Evolutionary conservation across 164 flowering plant species (phyloP), one percentile per base, ranked within the genome.

Genomic region (Nymphaea colorata): DNA sequence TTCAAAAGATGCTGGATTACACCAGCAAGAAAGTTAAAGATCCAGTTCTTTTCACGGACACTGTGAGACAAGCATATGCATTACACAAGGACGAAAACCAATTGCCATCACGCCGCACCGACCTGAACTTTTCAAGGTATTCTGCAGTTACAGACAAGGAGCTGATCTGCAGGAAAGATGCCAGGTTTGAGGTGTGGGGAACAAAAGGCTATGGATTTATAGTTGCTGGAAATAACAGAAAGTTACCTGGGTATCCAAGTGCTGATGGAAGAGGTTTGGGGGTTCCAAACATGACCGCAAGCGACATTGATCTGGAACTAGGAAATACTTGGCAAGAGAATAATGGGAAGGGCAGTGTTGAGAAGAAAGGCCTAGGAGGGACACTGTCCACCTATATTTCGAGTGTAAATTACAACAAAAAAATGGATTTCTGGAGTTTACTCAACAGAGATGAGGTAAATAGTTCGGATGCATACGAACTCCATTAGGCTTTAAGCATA

Each of bases 161-260:
- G 43, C 70, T 92, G 80, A 68, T 89, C 47, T 95, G 99, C 74
- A 60, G 80, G 72, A 80, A 74, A 45, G 99, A 92, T 74, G 84
- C 98, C 11, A 82, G 91, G 77, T 92, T 86, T 82, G 99, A 95
- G 67, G 82, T 95, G 14, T 88, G 90, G 96, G 91, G 91, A 43
- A 95, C 96, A 7, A 90, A 87, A 72, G 98, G 99, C 12, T 90
- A 90, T 74, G 81, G 72, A 74, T 68, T 82, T 68, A 87, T 86
- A 64, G 81, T 79, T 44, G 79, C 75, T 69, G 91, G 96, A 73
- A 82, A 88, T 73, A 89, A 84, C 67, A 81, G 86, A 70, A 88
- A 78, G 71, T 73, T 89, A 70, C 98, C 98, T 12, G 98, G 97
- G 15, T 82, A 84, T 76, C 86, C 78, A 45, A 75, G 70, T 36